Conservation (phyloP, 768 basidiomycete genomes). For the Termitomyces sp. region DNA sequence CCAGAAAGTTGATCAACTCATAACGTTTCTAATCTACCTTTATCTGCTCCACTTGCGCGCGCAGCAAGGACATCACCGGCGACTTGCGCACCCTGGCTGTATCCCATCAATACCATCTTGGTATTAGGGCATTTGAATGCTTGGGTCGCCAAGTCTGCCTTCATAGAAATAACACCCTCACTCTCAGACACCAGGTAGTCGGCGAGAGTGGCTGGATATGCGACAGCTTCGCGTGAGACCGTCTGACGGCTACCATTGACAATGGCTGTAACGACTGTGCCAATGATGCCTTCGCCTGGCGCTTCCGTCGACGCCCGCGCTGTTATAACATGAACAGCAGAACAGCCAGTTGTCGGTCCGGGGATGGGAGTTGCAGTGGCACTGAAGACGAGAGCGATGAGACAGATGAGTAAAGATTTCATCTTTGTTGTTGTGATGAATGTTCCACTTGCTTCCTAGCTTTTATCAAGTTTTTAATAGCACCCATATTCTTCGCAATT, state of each 20-base stretch:
- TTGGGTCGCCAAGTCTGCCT: constrained; percentile 1
- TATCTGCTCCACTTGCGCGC: constrained; percentile 3
- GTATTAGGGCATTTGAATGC: constrained; percentile 8
- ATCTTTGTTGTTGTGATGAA: background rate
- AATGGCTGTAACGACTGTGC: constrained; percentile 9
- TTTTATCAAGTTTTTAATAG: background rate
- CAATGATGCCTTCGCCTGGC: constrained; percentile 15
- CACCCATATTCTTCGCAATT: background rate
- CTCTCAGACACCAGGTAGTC: constrained; percentile 7
- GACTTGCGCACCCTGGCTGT: constrained; percentile 12
- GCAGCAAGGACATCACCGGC: constrained; percentile 11
- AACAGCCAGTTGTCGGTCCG: constrained; percentile 10
- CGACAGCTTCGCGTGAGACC: constrained; percentile 7
- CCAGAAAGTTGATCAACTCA: background rate
- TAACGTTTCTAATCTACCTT: background rate
- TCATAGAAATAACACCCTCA: constrained; percentile 9
- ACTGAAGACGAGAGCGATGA: background rate
- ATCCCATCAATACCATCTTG: constrained; percentile 12
- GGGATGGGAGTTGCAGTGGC: constrained; percentile 3
- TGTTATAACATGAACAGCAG: constrained; percentile 15
- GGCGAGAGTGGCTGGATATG: constrained; percentile 9
- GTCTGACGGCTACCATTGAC: constrained; percentile 7
- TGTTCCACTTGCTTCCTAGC: no score
- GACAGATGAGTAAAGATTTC: constrained; percentile 1
- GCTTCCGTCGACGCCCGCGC: constrained; percentile 14